Evolutionary conservation across 129 eudicot genomes (phyloP), one percentile per base, ranked within the genome.

Genomic region (Apium graveolens): DNA sequence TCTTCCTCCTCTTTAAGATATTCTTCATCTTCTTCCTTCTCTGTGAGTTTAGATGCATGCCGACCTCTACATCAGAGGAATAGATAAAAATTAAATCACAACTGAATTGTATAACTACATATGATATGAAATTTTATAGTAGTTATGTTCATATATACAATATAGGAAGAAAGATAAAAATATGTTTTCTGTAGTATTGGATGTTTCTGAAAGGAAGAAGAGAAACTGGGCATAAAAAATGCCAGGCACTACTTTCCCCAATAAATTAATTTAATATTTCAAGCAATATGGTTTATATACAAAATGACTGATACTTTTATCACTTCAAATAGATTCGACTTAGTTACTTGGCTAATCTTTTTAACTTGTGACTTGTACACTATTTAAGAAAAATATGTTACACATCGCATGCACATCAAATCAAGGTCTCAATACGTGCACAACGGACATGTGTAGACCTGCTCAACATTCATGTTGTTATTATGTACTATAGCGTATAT

Each of bases 11-110:
- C 99, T 81, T 96, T 96, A 42, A 96, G 97, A 81, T 85, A 96
- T 79, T 88, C 98, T 75, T 90, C 97, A 80, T 96, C 99, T 86
- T 96, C 99, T 83, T 96, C 99, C 81, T 96, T 96, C 86, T 96
- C 99, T 71, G 99, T 96, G 76, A 96, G 49, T 88, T 96, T 96
- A 49, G 99, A 92, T 69, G 99, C 99, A 89, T 96, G 99, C 43
- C 99, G 99, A 44, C 99, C 99, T 89, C 99, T 96, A 70, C 77
- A 49, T 14, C 44, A 65, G 41, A 66, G 3, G 41, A 31, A 66
- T 66, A 6, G 1, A 12, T 66, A 13, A 13, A 27, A 13, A 79
- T 20, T 48, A 38, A 38, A 78, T 31, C 21, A 16, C 72, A 38
- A 60, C 32, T 60, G 68, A 13, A 60, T n/a, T 26, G 26, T 10